Evolutionary conservation across 2,329 filamentous ascomycete species (phyloP).

Genomic region (Colletotrichum sp.): DNA sequence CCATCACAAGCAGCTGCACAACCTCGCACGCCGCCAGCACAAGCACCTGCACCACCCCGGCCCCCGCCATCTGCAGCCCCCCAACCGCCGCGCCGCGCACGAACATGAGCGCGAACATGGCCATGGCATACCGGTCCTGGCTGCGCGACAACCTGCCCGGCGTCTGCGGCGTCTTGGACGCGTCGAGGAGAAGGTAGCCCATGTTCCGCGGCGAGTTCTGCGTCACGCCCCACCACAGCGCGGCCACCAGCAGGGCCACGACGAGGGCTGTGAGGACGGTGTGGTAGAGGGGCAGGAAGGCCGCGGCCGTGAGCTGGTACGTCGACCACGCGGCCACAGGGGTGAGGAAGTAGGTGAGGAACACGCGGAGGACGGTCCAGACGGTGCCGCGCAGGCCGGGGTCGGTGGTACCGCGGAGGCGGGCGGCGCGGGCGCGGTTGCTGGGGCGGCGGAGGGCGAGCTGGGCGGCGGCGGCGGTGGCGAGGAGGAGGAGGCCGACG

Average conservation of each 20-base stretch:
- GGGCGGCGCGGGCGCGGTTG: constrained; percentile 54
- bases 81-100: constrained; percentile 71
- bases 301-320: constrained; percentile 62
- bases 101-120: constrained; percentile 67
- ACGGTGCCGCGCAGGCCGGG: neutral
- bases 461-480: constrained; percentile 62
- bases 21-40: constrained; percentile 76
- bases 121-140: constrained; percentile 68
- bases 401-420: constrained; percentile 29
- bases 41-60: constrained; percentile 66
- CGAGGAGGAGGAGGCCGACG: constrained; percentile 61
- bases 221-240: constrained; percentile 31
- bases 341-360: constrained; percentile 78
- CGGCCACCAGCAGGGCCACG: constrained; percentile 23
- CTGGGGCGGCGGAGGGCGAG: constrained; percentile 35
- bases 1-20: constrained; percentile 67
- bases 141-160: constrained; percentile 59
- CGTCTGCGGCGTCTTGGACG: constrained; percentile 59
- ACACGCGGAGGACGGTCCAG: constrained; percentile 66
- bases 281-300: constrained; percentile 24
- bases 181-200: constrained; percentile 42
- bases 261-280: constrained; percentile 35
- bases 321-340: constrained; percentile 74
- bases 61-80: constrained; percentile 58
- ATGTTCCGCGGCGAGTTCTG: constrained; percentile 26